Base-by-base conservation (phyloP, 2,329 filamentous ascomycete genomes). In the Macroventuria anomochaeta region DNA sequence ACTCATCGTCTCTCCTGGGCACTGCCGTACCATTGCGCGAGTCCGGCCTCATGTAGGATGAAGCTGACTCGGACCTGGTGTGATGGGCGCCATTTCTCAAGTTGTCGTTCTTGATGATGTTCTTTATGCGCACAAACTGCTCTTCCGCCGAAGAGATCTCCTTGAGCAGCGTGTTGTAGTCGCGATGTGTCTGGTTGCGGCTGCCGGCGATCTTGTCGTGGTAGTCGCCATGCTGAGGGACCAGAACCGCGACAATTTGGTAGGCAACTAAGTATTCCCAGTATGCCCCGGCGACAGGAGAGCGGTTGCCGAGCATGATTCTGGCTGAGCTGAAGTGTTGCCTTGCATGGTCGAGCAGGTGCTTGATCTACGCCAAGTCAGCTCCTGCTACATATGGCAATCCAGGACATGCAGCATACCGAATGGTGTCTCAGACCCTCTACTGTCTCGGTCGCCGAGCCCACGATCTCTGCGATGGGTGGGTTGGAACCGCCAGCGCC, bases 181-280 rank as follows among this genome's bases (percentile, higher is more conserved):
- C 77, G 53, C 77, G 76, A 61, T 80, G 75, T 74, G 76, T 80
- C 59, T 73, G 75, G 41, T 75, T 75, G 46, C 77, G 78, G 58
- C 86, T 84, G 31, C 75, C 76, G 63, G 85, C 83, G 53, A 92
- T 78, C 44, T 83, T 80, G 23, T 85, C 83, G 39, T 70, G 65
- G 72, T 86, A 96, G 57, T 93, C 90, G 51, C 83, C 85, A 71
- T 96, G 91, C 29, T 81, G 81, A 2, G 90, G 89, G 21, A 97
- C 87, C 34, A 87, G 79, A 50, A 93, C 87, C 43, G 92, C 82
- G 12, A 89, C 84, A 49, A 97, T 88, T 52, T 92, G 87, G 55
- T 84, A 92, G 10, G 93, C 90, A 58, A 88, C 85, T 53, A 97
- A 83, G 69, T 93, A 97, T 57, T 96, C 90, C 60, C 89, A 85